Evolutionary conservation across 2,329 filamentous ascomycete genomes (phyloP).

Genomic region (Grosmannia serpens): DNA sequence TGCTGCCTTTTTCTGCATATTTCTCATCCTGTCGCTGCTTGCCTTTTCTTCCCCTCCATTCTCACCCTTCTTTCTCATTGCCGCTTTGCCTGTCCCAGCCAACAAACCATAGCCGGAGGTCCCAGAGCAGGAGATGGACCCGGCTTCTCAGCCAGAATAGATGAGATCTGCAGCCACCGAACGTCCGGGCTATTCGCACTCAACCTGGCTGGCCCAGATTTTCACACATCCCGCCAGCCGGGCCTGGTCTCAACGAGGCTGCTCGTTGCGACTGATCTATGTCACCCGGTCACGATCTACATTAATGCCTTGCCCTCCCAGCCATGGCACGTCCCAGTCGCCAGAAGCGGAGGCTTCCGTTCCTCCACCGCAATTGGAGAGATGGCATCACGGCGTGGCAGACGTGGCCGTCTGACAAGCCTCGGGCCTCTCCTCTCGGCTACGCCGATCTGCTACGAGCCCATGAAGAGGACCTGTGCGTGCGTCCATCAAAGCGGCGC

Average conservation of each 20-base stretch:
- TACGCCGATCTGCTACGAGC: neutral
- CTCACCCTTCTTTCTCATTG: neutral
- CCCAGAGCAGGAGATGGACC: neutral
- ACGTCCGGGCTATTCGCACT: neutral
- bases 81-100: neutral
- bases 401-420: constrained; percentile 15
- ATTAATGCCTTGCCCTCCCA: neutral
- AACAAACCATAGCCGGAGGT: neutral
- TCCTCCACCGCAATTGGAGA: constrained; percentile 43
- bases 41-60: neutral
- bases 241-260: neutral
- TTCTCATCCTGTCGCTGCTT: neutral
- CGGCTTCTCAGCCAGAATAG: neutral
- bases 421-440: neutral
- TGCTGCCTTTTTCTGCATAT: neutral
- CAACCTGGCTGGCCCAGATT: neutral
- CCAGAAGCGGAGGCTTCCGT: constrained; percentile 26
- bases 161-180: neutral
- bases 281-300: neutral
- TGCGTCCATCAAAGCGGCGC: constrained; percentile 37
- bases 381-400: constrained; percentile 33
- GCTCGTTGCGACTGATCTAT: neutral
- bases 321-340: neutral
- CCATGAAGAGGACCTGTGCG: constrained; percentile 22
- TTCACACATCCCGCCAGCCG: neutral